Evolutionary conservation across 257 asterid genomes (phyloP).

Genomic region (Perilla frutescens): DNA sequence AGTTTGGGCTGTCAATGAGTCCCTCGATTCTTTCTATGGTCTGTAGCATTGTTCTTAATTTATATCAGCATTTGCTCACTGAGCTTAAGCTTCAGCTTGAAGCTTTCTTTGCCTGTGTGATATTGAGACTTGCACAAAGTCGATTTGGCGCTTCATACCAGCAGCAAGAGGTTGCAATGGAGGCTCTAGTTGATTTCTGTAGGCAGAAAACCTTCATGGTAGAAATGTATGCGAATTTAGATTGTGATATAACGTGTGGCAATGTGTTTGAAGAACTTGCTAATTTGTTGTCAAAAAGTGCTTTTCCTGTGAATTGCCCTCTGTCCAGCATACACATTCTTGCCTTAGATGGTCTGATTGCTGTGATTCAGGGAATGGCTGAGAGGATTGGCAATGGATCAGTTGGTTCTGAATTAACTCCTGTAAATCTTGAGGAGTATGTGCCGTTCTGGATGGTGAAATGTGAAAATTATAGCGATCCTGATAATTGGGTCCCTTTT

Average conservation of each 20-base stretch:
- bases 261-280: constrained; percentile 98
- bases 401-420: constrained; percentile 60
- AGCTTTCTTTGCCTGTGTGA: constrained; percentile 95
- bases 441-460: constrained; percentile 96
- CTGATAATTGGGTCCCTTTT: constrained; percentile 92
- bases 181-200: constrained; percentile 95
- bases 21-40: constrained; percentile 95
- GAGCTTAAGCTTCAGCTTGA: constrained; percentile 93
- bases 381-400: constrained; percentile 94
- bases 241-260: constrained; percentile 93
- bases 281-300: constrained; percentile 87
- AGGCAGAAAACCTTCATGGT: constrained; percentile 92
- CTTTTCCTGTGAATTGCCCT: constrained; percentile 95
- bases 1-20: constrained; percentile 89
- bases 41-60: constrained; percentile 88
- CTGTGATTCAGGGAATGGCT: constrained; percentile 99
- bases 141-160: constrained; percentile 91
- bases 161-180: constrained; percentile 99
- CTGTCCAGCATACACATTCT: constrained; percentile 97
- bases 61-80: constrained; percentile 81
- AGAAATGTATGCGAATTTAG: constrained; percentile 92
- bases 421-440: constrained; percentile 74
- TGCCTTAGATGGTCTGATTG: constrained; percentile 96
- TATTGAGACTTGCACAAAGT: constrained; percentile 89
- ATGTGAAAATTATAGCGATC: constrained; percentile 81